Percentiles rank a stretch among this genome's conserved stretches.
Evolutionary conservation across 352 stramenopile species (phyloP).

Genomic region (Pythium coloratum): DNA sequence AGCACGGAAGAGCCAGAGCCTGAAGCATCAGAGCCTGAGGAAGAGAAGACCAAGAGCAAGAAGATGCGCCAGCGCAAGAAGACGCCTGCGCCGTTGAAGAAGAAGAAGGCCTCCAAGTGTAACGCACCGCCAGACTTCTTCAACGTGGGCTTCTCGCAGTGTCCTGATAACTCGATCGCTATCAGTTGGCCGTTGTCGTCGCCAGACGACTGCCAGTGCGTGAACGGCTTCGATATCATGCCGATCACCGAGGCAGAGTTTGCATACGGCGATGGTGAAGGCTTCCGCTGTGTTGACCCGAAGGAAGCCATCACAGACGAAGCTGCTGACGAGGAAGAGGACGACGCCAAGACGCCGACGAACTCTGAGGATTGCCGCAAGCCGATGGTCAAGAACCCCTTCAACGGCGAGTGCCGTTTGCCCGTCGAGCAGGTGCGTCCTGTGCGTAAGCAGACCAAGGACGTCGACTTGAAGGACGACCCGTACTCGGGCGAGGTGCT

Average conservation of each 20-base stretch:
- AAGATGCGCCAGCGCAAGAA: constrained; percentile 29
- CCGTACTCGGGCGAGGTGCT: constrained; percentile 39
- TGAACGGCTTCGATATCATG: constrained; percentile 20
- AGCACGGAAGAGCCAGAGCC: constrained; percentile 22
- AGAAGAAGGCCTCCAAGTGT: constrained; percentile 30
- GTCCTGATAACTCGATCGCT: constrained; percentile 23
- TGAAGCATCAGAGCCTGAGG: constrained; percentile 11
- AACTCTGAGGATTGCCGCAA: constrained; percentile 34
- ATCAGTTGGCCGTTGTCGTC: constrained; percentile 29
- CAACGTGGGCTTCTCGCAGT: constrained; percentile 25
- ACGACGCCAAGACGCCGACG: background rate
- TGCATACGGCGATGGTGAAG: constrained; percentile 17
- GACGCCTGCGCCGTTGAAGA: constrained; percentile 1
- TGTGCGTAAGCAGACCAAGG: background rate
- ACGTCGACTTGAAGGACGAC: constrained; percentile 17
- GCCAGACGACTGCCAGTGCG: constrained; percentile 29
- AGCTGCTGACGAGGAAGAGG: constrained; percentile 35
- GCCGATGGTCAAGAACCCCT: constrained; percentile 42
- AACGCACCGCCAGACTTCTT: constrained; percentile 18
- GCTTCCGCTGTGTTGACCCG: constrained; percentile 26
- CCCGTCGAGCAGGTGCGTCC: constrained; percentile 56
- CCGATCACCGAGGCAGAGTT: constrained; percentile 22
- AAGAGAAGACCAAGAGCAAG: constrained; percentile 26
- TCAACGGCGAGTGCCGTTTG: constrained; percentile 63
- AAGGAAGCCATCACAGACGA: constrained; percentile 21